Base-by-base conservation (phyloP, 2,329 filamentous ascomycete species). In the Scedosporium minutisporum region DNA sequence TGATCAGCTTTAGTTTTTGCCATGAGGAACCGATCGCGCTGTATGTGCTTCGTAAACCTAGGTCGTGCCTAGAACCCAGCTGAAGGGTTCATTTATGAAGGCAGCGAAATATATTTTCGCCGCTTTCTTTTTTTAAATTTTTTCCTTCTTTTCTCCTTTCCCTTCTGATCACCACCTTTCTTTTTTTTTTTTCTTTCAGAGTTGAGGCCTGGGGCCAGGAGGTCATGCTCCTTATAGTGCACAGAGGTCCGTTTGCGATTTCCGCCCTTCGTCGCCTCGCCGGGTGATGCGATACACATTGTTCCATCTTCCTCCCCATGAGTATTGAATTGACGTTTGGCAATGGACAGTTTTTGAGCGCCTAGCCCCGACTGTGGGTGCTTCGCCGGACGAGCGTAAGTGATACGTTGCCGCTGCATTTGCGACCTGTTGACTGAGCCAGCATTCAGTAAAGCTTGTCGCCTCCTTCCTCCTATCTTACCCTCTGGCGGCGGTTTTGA, bases 391-490 rank as follows among this genome's bases (percentile, higher is more conserved):
- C 69, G 78, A 81, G 66, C 72, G 79, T 80, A 71, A 65, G 77
- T 72, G 53, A 23, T 57, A 16, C 57, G 51, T 29, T 41, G 33
- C 42, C n/a, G 25, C 9, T 48, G 57, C 64, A 38, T 38, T 62
- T 53, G 41, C 14, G 61, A 48, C 6, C 41, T 38, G 25, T 16
- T 21, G 41, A 42, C 53, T 33, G 25, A 58, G 33, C 29, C 7
- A n/a, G 33, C 27, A 41, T 33, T 63, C 68, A 97, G 93, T 99
- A 68, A 99, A 99, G 75, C 88, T 97, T 68, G 88, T 97, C 69
- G 87, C 87, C 72, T 91, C 90, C 6, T 96, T 97, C 74, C 81
- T 99, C 58, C 75, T 96, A 46, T 97, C 95, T 10, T 99, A 96
- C 71, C 95, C 95, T 2, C 82, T 99, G 62, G 91, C 95, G 58